Percentiles rank a stretch among this genome's conserved stretches.
Conservation (phyloP, 2,329 filamentous ascomycete species). For the Epichloe festucae region DNA sequence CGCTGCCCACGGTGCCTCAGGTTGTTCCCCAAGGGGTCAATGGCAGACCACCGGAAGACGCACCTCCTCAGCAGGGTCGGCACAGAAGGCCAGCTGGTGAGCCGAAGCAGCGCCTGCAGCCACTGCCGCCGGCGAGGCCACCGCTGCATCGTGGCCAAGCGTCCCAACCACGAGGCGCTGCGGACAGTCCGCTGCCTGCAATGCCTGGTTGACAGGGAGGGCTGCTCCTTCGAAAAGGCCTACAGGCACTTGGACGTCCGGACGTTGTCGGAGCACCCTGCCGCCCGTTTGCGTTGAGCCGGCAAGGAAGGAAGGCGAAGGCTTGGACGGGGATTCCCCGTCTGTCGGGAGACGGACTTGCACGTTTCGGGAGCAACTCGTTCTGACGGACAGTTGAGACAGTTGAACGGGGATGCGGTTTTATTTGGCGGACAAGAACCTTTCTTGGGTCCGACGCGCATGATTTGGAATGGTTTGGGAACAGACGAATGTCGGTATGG, state of each 20-base stretch:
- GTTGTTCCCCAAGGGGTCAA: background rate
- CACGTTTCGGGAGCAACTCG: too few species aligned
- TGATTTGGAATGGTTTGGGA: too few species aligned
- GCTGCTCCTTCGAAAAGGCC: conserved; percentile 1
- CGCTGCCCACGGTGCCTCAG: conserved; percentile 1
- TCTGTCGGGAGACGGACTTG: too few species aligned
- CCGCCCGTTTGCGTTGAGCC: background rate
- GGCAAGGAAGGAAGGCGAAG: too few species aligned
- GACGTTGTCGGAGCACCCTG: background rate
- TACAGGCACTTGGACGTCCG: background rate
- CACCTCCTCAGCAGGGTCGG: background rate
- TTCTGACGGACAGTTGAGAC: too few species aligned
- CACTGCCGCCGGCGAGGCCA: background rate
- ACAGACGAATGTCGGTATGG: too few species aligned
- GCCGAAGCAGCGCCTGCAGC: background rate
- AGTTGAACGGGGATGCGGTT: too few species aligned
- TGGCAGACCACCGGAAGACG: background rate
- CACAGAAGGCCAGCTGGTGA: background rate
- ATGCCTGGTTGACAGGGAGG: background rate
- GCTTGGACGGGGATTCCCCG: too few species aligned
- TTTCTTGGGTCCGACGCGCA: too few species aligned
- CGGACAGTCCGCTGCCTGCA: background rate
- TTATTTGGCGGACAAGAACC: too few species aligned
- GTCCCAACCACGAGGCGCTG: background rate
- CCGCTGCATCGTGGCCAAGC: conserved; percentile 2